Evolutionary conservation across 306 rosid genomes (phyloP), one percentile per base, ranked within the genome.

Genomic region (Medicago arabica): DNA sequence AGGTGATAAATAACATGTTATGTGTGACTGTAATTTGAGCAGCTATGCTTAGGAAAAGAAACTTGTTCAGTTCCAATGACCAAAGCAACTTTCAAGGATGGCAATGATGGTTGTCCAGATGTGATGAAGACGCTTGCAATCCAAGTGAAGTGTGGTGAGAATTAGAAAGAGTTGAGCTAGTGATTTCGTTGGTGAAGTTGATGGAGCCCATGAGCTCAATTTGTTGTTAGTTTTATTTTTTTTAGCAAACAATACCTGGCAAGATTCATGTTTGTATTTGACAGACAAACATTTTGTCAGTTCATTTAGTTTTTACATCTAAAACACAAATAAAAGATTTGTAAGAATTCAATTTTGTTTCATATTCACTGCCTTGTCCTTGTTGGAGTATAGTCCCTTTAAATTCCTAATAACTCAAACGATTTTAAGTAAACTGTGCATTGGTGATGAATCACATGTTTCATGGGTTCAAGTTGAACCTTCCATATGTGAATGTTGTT

Each of bases 141-240:
- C 60, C 96, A 95, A 89, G 91, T 76, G 5, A 59, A 6, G 69
- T 95, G 98, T 73, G 66, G 97, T n/a, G n/a, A n/a, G n/a, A n/a
- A n/a, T n/a, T n/a, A n/a, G n/a, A n/a, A 21, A 12, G 68, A 25
- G 68, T 41, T 59, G 25, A 36, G 17, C 34, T 69, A 25, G 71
- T 58, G 28, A 36, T 57, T 4, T 76, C n/a, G 43, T 71, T 8
- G 43, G 59, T 67, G 23, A 71, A 54, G 47, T 69, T 38, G 23
- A 51, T 69, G 17, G 43, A 61, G 13, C 19, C 7, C 54, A 74
- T 61, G 23, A 47, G 72, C 82, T 82, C 72, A 50, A 38, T 16
- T 25, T 71, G 71, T 43, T 14, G 69, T 76, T 76, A 12, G 67
- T 28, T 23, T 74, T 70, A 39, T 1, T 11, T 11, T 58, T 68